Percentiles rank a stretch among this genome's conserved stretches.
Evolutionary conservation across 2,329 filamentous ascomycete species (phyloP).

Genomic region (Fusarium sp.): DNA sequence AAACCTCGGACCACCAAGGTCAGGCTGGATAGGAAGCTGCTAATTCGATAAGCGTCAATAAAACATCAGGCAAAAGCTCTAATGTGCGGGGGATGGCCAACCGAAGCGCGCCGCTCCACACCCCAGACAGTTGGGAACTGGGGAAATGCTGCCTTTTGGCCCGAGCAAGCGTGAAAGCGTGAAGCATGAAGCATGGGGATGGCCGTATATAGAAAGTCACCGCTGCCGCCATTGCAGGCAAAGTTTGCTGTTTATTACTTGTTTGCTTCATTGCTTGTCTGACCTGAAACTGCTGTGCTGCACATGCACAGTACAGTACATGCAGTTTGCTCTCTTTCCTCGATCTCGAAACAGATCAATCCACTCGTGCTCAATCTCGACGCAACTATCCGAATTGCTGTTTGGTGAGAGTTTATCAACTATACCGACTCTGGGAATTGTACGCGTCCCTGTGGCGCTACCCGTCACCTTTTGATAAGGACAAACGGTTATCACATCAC

Average conservation of each 20-base stretch:
- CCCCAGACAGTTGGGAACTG: constrained; percentile 28
- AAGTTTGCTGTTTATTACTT: background rate
- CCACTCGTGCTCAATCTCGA: constrained; percentile 20
- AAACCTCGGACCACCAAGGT: constrained; percentile 19
- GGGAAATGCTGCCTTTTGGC: constrained; percentile 16
- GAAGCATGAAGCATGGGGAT: constrained; percentile 18
- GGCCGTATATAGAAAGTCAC: constrained; percentile 43
- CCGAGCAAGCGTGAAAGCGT: constrained; percentile 5
- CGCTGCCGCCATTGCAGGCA: constrained; percentile 26
- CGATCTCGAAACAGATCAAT: constrained; percentile 15
- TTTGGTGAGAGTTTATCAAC: constrained; percentile 13
- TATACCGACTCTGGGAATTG: background rate
- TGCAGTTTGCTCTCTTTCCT: constrained; percentile 19
- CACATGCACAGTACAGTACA: background rate
- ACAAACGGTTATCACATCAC: background rate
- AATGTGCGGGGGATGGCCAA: constrained; percentile 40
- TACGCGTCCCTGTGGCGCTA: constrained; percentile 10
- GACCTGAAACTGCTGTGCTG: constrained; percentile 35
- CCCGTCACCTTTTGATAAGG: constrained; percentile 7
- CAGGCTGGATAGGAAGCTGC: constrained; percentile 22
- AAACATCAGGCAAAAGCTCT: constrained; percentile 37
- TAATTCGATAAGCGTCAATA: constrained; percentile 37
- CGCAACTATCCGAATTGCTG: constrained; percentile 12
- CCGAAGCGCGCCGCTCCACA: constrained; percentile 38
- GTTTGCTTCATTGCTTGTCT: constrained; percentile 7